These are phyloP conservation scores for Globisporangium carolinianum DNA, from an alignment of 352 stramenopile species.

Conservation along the genomic window DNA sequence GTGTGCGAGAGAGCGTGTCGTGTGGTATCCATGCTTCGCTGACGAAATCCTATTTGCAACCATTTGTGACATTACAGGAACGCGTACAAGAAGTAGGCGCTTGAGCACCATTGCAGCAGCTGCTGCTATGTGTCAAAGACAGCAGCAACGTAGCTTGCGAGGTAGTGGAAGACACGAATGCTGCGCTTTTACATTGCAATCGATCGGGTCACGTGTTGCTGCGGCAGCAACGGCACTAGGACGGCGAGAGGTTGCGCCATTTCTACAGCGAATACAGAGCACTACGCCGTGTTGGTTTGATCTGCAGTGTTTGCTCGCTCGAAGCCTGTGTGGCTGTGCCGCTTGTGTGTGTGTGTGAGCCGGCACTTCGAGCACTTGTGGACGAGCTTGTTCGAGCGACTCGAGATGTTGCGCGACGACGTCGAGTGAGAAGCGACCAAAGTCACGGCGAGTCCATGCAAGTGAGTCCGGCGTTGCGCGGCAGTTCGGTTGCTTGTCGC, in stretches of 20 bases:
- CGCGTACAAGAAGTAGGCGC: conserved; percentile 1
- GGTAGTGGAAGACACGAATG: background rate
- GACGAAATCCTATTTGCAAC: background rate
- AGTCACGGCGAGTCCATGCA: too few species aligned
- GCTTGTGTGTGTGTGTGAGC: too few species aligned
- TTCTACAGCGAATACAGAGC: background rate
- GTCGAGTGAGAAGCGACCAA: too few species aligned
- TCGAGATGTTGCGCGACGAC: background rate
- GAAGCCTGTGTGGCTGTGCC: too few species aligned
- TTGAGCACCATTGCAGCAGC: background rate
- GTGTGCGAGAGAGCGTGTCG: background rate
- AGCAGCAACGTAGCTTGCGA: background rate
- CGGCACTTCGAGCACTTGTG: background rate
- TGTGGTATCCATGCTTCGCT: background rate
- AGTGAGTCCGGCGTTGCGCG: too few species aligned
- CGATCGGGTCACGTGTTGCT: too few species aligned
- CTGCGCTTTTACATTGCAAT: too few species aligned
- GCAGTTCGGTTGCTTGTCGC: background rate
- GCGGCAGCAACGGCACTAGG: too few species aligned
- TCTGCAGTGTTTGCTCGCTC: background rate
- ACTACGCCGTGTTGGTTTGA: background rate
- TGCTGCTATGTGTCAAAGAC: background rate
- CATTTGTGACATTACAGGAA: background rate
- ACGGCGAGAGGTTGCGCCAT: background rate
- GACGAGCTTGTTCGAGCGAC: background rate